These are phyloP conservation scores for Ploettnerulaceae sp. DNA, from an alignment of 2,329 filamentous ascomycete species.

Conservation along the genomic window DNA sequence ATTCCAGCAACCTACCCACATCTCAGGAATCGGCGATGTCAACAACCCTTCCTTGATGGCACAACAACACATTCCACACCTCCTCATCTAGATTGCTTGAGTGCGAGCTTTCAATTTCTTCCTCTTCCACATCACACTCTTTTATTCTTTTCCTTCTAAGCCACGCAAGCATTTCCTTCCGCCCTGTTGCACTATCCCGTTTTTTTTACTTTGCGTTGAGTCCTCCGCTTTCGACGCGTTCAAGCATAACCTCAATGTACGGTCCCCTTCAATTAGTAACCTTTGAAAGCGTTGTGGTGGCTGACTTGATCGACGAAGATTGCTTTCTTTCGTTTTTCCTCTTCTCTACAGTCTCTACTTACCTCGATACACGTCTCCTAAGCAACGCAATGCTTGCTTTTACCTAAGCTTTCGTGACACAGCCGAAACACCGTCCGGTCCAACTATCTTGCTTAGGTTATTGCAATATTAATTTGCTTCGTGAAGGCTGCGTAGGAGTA, in stretches of 20 bases:
- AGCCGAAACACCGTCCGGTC: not conserved
- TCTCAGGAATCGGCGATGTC: not conserved
- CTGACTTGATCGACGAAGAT: not conserved
- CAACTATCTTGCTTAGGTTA: no score
- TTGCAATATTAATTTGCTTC: no score
- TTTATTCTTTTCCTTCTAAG: not conserved
- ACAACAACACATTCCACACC: slow-evolving; percentile 3
- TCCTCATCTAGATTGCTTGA: slow-evolving; percentile 4
- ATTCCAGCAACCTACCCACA: not conserved
- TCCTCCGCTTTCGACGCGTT: not conserved
- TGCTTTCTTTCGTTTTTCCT: not conserved
- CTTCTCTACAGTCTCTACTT: not conserved
- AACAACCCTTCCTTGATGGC: not conserved
- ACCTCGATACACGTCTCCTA: slow-evolving; percentile 6
- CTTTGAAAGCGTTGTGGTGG: not conserved
- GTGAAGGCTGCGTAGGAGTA: not conserved
- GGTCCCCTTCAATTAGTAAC: not conserved
- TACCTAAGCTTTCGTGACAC: slow-evolving; percentile 1
- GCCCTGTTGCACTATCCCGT: not conserved
- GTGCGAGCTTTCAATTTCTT: slow-evolving; percentile 4
- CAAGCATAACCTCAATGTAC: not conserved
- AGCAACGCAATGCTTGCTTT: slow-evolving; percentile 3
- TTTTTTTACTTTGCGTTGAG: not conserved
- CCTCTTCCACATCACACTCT: not conserved
- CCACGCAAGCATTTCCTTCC: not conserved